A percentile compares a stretch with the other conserved stretches of the same genome.
Evolutionary conservation across 2,329 filamentous ascomycete species (phyloP).

Genomic region (Pestalotiopsis sp.): DNA sequence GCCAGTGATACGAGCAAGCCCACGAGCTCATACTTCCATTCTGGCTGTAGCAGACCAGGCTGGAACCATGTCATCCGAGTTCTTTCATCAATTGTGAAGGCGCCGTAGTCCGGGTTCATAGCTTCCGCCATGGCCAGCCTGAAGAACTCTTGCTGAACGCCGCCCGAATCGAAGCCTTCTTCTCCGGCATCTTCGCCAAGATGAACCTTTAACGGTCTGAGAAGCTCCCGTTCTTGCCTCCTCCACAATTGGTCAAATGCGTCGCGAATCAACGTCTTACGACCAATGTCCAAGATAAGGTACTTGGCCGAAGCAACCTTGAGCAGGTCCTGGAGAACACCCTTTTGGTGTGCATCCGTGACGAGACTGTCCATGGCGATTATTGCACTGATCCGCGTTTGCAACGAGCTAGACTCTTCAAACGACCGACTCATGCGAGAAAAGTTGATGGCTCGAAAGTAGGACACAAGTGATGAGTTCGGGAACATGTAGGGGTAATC

Average conservation of each 20-base stretch:
- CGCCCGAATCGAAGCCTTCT: slow-evolving; percentile 89
- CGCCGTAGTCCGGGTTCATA: slow-evolving; percentile 75
- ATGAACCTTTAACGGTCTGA: slow-evolving; percentile 85
- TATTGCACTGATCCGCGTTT: slow-evolving; percentile 58
- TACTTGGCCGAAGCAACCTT: slow-evolving; percentile 71
- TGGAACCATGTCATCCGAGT: slow-evolving; percentile 88
- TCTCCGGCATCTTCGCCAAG: slow-evolving; percentile 83
- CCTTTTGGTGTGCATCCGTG: slow-evolving; percentile 59
- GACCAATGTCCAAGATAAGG: slow-evolving; percentile 69
- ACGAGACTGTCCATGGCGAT: slow-evolving; percentile 57
- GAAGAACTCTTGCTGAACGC: slow-evolving; percentile 97
- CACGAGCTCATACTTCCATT: slow-evolving; percentile 89
- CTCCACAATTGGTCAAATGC: slow-evolving; percentile 89
- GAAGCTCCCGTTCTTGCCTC: slow-evolving; percentile 77
- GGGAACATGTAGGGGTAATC: slow-evolving; percentile 82
- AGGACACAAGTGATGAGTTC: slow-evolving; percentile 71
- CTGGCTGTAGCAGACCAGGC: slow-evolving; percentile 77
- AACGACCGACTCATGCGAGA: slow-evolving; percentile 81
- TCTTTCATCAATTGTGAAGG: slow-evolving; percentile 76
- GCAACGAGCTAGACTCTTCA: slow-evolving; percentile 66
- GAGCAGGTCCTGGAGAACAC: slow-evolving; percentile 64
- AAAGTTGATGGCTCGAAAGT: slow-evolving; percentile 88
- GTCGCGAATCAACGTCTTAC: slow-evolving; percentile 70
- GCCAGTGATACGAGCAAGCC: slow-evolving; percentile 88
- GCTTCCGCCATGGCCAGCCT: slow-evolving; percentile 79